Evolutionary conservation across 148 eudicot genomes (phyloP).

Genomic region (Rhododendron mucronatum): DNA sequence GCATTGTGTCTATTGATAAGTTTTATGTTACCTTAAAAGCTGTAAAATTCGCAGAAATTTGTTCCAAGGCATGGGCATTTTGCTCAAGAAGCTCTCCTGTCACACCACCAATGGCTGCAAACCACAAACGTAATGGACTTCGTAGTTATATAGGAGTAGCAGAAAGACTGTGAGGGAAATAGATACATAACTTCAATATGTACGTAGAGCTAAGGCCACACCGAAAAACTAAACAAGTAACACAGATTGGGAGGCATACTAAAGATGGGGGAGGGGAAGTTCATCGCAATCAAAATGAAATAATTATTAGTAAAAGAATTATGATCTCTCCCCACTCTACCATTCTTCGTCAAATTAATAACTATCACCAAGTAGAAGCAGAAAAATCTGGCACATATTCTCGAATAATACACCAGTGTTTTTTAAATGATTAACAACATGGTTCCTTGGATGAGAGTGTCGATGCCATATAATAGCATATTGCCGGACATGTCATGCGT

Average conservation of each 20-base stretch:
- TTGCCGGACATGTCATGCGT: neutral
- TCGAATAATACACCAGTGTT: neutral
- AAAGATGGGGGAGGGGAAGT: neutral
- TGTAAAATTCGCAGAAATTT: conserved; percentile 74
- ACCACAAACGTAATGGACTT: neutral
- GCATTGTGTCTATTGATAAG: neutral
- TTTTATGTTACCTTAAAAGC: conserved; percentile 53
- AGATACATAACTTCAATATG: neutral
- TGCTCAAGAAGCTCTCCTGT: conserved; percentile 88
- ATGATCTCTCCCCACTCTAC: neutral
- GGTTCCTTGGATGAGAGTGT: neutral
- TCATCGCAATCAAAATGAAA: neutral
- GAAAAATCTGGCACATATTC: neutral
- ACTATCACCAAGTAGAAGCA: neutral
- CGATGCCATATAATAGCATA: neutral
- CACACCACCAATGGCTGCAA: conserved; percentile 89
- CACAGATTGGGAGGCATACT: neutral
- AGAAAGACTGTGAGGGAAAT: neutral
- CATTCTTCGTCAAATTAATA: neutral
- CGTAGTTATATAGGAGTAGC: neutral
- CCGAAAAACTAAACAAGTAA: neutral
- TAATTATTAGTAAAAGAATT: neutral
- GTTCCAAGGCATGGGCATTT: conserved; percentile 66
- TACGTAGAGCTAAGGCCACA: neutral
- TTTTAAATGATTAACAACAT: neutral